Conservation (phyloP, 2,329 filamentous ascomycete species). For the Ophiosphaerella korrae region DNA sequence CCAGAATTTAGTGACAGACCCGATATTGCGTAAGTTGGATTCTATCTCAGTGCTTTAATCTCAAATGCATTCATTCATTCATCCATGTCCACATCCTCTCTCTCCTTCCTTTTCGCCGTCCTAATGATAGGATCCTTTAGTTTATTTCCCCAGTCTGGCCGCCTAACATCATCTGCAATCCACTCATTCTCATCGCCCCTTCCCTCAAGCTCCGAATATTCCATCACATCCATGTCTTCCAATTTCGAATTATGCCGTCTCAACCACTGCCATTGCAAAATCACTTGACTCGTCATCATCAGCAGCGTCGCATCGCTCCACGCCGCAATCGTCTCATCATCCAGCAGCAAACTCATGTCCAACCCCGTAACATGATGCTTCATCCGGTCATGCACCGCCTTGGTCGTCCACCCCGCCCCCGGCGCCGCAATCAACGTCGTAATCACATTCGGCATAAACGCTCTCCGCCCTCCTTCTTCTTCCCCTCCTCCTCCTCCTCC, state of each 20-base stretch:
- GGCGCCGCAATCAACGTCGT: constrained; percentile 32
- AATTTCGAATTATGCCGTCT: constrained; percentile 29
- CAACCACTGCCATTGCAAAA: constrained; percentile 38
- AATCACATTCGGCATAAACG: constrained; percentile 25
- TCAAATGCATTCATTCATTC: not conserved
- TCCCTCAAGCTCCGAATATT: constrained; percentile 30
- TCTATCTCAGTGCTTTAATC: not conserved
- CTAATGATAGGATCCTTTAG: not conserved
- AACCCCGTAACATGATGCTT: constrained; percentile 36
- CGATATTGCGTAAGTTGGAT: too few relatives aligned
- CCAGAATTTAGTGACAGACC: too few relatives aligned
- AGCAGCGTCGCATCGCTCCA: constrained; percentile 20
- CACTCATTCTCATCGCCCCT: constrained; percentile 32
- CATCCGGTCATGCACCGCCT: constrained; percentile 31
- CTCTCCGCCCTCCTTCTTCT: not conserved
- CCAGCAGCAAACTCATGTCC: constrained; percentile 28
- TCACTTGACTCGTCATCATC: constrained; percentile 11
- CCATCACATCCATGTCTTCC: constrained; percentile 28
- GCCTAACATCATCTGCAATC: constrained; percentile 26
- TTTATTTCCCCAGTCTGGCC: not conserved
- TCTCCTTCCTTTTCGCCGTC: not conserved
- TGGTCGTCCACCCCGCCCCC: constrained; percentile 13
- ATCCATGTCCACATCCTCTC: not conserved
- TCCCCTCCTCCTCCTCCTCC: not conserved
- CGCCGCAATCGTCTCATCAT: constrained; percentile 19